Evolutionary conservation across 148 eudicot genomes (phyloP).

Genomic region (Chenopodium album): DNA sequence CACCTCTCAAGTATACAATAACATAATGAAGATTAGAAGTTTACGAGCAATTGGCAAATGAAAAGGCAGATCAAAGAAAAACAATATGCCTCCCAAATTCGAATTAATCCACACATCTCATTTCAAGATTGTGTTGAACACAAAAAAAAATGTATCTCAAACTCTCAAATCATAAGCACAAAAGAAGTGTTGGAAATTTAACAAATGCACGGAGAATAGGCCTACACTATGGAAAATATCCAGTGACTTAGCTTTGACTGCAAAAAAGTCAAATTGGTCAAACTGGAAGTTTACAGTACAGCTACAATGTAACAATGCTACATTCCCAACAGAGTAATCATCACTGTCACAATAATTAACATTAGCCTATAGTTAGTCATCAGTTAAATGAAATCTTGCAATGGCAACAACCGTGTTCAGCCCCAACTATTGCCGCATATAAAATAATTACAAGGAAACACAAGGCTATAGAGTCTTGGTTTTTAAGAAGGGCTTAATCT

Average conservation of each 20-base stretch:
- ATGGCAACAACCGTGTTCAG: background rate
- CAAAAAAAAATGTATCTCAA: background rate
- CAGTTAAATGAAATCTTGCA: background rate
- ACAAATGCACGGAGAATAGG: slow-evolving; percentile 12
- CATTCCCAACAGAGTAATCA: slow-evolving; percentile 8
- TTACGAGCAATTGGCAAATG: too few species aligned
- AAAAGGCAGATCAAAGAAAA: too few species aligned
- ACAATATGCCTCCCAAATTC: too few species aligned
- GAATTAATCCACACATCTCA: too few species aligned
- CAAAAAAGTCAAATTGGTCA: slow-evolving; percentile 26
- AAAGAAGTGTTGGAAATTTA: background rate
- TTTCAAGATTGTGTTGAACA: background rate
- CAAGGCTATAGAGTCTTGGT: slow-evolving; percentile 20
- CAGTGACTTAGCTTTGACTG: slow-evolving; percentile 20
- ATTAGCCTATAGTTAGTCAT: slow-evolving; percentile 24
- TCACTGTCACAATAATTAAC: slow-evolving; percentile 19
- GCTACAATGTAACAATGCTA: background rate
- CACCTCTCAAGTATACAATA: too few species aligned
- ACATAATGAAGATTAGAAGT: too few species aligned
- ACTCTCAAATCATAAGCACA: background rate
- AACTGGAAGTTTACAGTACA: slow-evolving; percentile 23
- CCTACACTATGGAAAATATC: background rate
- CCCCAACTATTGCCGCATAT: slow-evolving; percentile 9
- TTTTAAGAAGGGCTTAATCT: slow-evolving; percentile 25
- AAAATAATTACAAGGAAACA: slow-evolving; percentile 37